Evolutionary conservation across 1,284 basidiomycete genomes (phyloP).

Genomic region (Microstroma glucosiphilum): DNA sequence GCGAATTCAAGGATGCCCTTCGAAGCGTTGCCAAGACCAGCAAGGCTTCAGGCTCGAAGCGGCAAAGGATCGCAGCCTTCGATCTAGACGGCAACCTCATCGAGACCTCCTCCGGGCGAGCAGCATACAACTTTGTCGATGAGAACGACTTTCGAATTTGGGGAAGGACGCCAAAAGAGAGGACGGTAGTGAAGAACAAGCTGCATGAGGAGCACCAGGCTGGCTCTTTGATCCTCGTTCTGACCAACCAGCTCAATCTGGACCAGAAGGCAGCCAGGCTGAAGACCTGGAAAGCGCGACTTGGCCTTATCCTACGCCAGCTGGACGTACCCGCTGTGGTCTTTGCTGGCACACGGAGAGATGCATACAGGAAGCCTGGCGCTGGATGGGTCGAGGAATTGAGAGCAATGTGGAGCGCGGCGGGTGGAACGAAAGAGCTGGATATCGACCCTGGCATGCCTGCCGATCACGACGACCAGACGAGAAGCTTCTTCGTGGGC

Average conservation of each 20-base stretch:
- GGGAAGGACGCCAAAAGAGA: slow-evolving; percentile 1
- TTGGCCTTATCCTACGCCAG: slow-evolving; percentile 23
- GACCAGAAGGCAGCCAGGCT: neutral
- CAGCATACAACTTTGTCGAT: slow-evolving; percentile 12
- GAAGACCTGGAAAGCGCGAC: slow-evolving; percentile 33
- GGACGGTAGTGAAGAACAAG: neutral
- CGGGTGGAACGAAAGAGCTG: slow-evolving; percentile 18
- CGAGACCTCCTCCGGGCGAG: neutral
- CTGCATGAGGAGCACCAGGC: slow-evolving; percentile 11
- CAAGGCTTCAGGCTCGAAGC: neutral
- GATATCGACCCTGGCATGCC: slow-evolving; percentile 14
- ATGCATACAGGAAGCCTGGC: slow-evolving; percentile 38
- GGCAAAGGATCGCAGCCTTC: slow-evolving; percentile 28
- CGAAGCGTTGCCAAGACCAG: neutral
- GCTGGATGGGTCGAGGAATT: slow-evolving; percentile 27
- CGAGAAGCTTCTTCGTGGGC: slow-evolving; percentile 38
- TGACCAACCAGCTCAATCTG: slow-evolving; percentile 35
- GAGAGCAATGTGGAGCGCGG: slow-evolving; percentile 7
- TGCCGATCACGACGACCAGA: neutral
- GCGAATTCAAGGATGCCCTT: neutral
- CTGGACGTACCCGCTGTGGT: slow-evolving; percentile 34
- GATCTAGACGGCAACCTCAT: slow-evolving; percentile 41
- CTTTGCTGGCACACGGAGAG: slow-evolving; percentile 32
- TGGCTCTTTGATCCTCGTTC: slow-evolving; percentile 22
- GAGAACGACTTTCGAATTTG: slow-evolving; percentile 31